phyloP scores from a whole-genome alignment of 495 filamentous ascomycete genomes.

The Aspergillus baeticus region DNA sequence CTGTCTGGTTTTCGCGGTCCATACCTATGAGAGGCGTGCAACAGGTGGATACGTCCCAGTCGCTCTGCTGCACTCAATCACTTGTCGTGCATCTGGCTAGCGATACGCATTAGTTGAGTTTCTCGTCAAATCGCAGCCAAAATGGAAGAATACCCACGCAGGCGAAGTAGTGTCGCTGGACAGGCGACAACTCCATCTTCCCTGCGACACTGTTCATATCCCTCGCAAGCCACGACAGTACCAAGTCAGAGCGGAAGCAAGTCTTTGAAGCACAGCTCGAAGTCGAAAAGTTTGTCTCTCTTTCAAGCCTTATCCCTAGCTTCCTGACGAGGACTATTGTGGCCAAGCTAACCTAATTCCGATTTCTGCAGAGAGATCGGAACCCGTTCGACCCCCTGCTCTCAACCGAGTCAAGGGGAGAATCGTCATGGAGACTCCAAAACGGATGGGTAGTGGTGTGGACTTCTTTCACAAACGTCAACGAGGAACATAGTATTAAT shows the following conservation, averaged over 20 bases:
- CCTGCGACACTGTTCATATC: constrained; percentile 28
- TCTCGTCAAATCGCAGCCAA: constrained; percentile 12
- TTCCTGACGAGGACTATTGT: not conserved
- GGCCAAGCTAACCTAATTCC: constrained; percentile 9
- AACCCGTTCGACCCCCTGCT: constrained; percentile 34
- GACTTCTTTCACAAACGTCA: not conserved
- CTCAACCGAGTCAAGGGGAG: constrained; percentile 39
- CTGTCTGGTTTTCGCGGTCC: constrained; percentile 12
- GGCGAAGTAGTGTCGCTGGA: constrained; percentile 27
- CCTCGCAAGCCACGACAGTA: constrained; percentile 19
- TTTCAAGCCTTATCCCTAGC: not conserved
- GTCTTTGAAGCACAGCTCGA: constrained; percentile 20
- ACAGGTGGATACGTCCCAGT: constrained; percentile 16
- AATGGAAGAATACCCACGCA: constrained; percentile 33
- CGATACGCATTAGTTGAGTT: constrained; percentile 25
- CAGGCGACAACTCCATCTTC: constrained; percentile 26
- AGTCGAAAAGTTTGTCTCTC: constrained; percentile 25
- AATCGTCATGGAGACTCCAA: constrained; percentile 39
- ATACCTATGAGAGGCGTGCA: constrained; percentile 9
- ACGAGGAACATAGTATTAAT: constrained; percentile 8
- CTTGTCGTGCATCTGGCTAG: constrained; percentile 31
- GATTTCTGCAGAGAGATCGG: constrained; percentile 18
- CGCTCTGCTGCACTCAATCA: constrained; percentile 20
- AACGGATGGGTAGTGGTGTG: constrained; percentile 23
- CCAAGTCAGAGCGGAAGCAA: constrained; percentile 15